Base-by-base conservation (phyloP, 163 green algal species). In the Coccomyxa subellipsoidea region DNA sequence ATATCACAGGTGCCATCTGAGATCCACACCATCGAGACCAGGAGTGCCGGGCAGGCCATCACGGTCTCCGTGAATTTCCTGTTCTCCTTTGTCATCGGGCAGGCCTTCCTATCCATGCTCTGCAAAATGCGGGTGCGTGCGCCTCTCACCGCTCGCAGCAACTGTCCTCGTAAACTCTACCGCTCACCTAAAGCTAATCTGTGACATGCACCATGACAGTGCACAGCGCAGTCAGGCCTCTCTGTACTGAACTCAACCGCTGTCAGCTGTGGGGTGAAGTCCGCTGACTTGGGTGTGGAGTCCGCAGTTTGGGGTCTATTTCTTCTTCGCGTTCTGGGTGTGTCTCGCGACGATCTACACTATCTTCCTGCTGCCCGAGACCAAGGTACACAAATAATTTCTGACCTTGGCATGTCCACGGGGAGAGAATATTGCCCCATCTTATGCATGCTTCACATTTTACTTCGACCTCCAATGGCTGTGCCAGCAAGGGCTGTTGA, bases 21-120 rank as follows among this genome's bases (percentile, higher is more conserved):
- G 82, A 88, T 94, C 73, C 85, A 91, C 80, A 90, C 88, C 23
- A 80, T 95, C 79, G 92, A 96, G 82, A 95, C 87, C n/a, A 88
- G 92, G 39, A 88, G 89, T 21, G 84, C 88, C 9, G 91, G 91
- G 69, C 91, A 90, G 71, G 85, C 75, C 54, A 83, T 93, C 80
- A 87, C 90, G 32, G 90, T 92, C 10, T 88, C 77, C 75, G 38
- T 86, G 39, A 95, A 96, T 88, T 92, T 96, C 78, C 35, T 75
- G 36, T 37, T 71, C 34, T 87, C 27, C 81, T 86, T 92, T 93
- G 81, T 91, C 88, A 88, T 93, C 31, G 86, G 85, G 0, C 89
- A 93, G 82, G 69, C 81, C 47, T 92, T 92, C 84, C 84, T 90
- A 6, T 82, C 85, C 77, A 87, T 92, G 82, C 83, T 92, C 37